Evolutionary conservation across 768 basidiomycete species (phyloP), one percentile per base, ranked within the genome.

Genomic region (Tylopilus plumbeoviolaceoides): DNA sequence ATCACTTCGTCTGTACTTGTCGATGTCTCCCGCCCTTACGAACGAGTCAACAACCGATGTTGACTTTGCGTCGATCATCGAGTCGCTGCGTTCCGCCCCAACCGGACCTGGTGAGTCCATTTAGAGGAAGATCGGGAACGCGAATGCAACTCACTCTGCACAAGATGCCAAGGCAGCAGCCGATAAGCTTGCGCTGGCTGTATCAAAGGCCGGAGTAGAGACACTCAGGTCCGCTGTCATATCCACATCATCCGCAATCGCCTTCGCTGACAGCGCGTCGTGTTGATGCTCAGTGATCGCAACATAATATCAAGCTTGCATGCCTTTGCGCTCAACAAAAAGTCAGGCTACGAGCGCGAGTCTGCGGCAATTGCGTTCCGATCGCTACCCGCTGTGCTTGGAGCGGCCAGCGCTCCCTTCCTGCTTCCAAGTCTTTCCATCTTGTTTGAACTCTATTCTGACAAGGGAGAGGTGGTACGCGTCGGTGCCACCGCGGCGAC

Each of bases 401-500:
- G 94, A 28, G 71, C 83, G 20, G 71, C 89, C 6, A 72, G 76
- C 50, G 89, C 82, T 36, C 91, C 92, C 17, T 70, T 89, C 47
- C 75, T 97, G 33, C 75, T 97, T 14, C 77, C 88, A 2, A 86
- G 85, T 40, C 82, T 98, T 48, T 80, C 90, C 17, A 62, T 84
- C 38, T 70, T 98, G 47, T 87, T 87, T 69, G 89, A 94, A 48
- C 77, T 94, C 36, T 86, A 89, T 71, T 87, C 89, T 78, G 95
- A 98, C 68, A 95, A 95, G 70, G 93, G 92, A 56, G 92, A 94
- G 48, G 88, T 93, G 27, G 92, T 98, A 57, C 85, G 93, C 51
- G 68, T 72, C 43, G 91, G 92, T 12, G 89, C 94, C n/a, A 72
- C 82, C 10, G 69, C 82, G 12, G 91, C 95, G 12, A 80, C 86